Conservation (phyloP, 2,329 filamentous ascomycete genomes). For the Aspergillus pseudoglaucus region DNA sequence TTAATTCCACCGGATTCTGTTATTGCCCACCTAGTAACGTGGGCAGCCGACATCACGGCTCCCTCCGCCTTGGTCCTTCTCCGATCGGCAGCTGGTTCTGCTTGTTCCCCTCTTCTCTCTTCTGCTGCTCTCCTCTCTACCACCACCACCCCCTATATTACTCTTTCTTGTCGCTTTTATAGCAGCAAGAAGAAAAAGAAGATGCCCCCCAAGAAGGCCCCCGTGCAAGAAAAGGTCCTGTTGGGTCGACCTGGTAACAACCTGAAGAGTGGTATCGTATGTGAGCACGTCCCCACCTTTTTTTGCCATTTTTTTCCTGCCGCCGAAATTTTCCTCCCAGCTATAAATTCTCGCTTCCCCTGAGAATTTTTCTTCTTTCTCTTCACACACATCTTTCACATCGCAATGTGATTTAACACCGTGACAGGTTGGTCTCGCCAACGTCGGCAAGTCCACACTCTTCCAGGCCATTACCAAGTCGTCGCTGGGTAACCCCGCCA, state of each 20-base stretch:
- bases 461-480: conserved; percentile 99
- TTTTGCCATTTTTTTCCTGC: conserved; percentile 22
- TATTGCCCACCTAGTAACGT: conserved; percentile 13
- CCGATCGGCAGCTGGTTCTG: conserved; percentile 62
- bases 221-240: conserved; percentile 90
- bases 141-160: background rate
- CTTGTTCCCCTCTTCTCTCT: conserved; percentile 27
- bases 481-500: conserved; percentile 94
- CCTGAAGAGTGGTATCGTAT: conserved; percentile 95
- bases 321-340: conserved; percentile 20
- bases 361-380: conserved; percentile 9
- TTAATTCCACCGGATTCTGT: no score
- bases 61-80: conserved; percentile 38
- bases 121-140: conserved; percentile 7
- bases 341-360: conserved; percentile 11
- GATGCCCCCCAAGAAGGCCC: conserved; percentile 94
- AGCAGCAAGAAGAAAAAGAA: conserved; percentile 57
- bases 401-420: conserved; percentile 2
- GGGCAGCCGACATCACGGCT: conserved; percentile 26
- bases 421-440: conserved; percentile 85
- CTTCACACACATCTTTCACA: conserved; percentile 1
- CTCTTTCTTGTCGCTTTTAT: conserved; percentile 39
- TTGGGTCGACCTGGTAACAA: conserved; percentile 95
- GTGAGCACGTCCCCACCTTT: conserved; percentile 52
- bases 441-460: conserved; percentile 98